Evolutionary conservation across 495 filamentous ascomycete species (phyloP), one percentile per base, ranked within the genome.

Genomic region (Rostrohypoxylon terebratum): DNA sequence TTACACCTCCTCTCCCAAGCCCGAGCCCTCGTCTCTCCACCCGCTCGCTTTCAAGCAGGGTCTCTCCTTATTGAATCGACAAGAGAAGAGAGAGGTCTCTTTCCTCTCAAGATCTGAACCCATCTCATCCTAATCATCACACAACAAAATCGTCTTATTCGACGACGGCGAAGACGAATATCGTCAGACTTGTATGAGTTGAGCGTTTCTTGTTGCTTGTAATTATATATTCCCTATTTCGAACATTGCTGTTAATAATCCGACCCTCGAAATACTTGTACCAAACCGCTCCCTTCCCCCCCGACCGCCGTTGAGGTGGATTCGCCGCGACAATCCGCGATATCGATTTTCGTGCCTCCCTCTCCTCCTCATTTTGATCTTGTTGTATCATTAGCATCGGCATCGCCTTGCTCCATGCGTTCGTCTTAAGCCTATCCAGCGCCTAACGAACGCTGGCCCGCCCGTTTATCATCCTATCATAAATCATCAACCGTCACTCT

Each of bases 381-480:
- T 62, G 45, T 47, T 68, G 42, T 69, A 55, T 73, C 50, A 60
- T 69, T 33, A 60, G 57, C 14, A 53, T 67, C 45, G 50, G 34
- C 47, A 55, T 59, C 28, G 63, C 69, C 61, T 11, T 55, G 74
- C 77, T 78, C 59, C 80, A 77, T 78, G 78, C 83, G 81, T 83
- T 83, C 81, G 80, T 78, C 79, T 63, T 84, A 84, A 76, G 66
- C 72, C 55, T 38, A 64, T 73, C 57, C 66, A 71, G 71, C 77
- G 76, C 81, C 75, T 76, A 77, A 76, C 76, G 77, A 81, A 80
- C 79, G 78, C 81, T 79, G 72, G 82, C 77, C 77, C 68, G 75
- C 55, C 62, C 50, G n/a, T 40, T 40, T 69, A 48, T 36, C 34
- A 44, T 45, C 44, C 21, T 21, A 69, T 59, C 44, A 36, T 63